Evolutionary conservation across 2,329 filamentous ascomycete genomes (phyloP), one percentile per base, ranked within the genome.

Genomic region (Paraphoma chrysanthemicola): DNA sequence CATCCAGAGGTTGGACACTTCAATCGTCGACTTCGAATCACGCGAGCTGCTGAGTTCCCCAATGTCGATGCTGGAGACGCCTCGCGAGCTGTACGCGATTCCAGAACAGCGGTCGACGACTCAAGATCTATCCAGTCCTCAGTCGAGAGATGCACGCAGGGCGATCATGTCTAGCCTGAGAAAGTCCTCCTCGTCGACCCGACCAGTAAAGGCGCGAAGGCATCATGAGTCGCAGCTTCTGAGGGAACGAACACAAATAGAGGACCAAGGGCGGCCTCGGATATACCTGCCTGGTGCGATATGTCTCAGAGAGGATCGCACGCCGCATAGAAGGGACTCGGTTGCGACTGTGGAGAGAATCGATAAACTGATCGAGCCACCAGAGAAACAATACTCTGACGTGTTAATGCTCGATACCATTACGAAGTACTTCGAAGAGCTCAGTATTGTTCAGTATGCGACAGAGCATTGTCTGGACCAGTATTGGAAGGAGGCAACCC

Each of bases 211-310:
- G 33, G 33, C 33, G 39, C 39, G 16, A 16, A 16, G n/a, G 4
- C 10, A 3, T 14, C 10, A n/a, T 42, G n/a, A 17, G 3, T 36
- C 33, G 33, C 9, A 36, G 14, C 33, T 3, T 14, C 33, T 10
- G 33, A 14, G 14, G 33, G 14, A 36, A 36, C 9, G 9, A 36
- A 36, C 2, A 3, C 10, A 36, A 14, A 36, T 3, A 36, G 16
- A 14, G 11, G 14, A n/a, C 39, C 39, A n/a, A 38, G 38, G n/a
- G 30, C 43, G 44, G 53, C 54, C 53, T 54, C 60, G 41, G 44
- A 53, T 76, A 12, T 81, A 81, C 63, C 56, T 79, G 23, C 77
- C 79, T 36, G 79, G 79, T 9, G 75, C 76, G 1, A 80, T 81
- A 48, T 70, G 70, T 51, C 64, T 81, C n/a, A 75, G 73, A 30